Conservation (phyloP, 345 rosid genomes). For the Odontarrhena argentea region DNA sequence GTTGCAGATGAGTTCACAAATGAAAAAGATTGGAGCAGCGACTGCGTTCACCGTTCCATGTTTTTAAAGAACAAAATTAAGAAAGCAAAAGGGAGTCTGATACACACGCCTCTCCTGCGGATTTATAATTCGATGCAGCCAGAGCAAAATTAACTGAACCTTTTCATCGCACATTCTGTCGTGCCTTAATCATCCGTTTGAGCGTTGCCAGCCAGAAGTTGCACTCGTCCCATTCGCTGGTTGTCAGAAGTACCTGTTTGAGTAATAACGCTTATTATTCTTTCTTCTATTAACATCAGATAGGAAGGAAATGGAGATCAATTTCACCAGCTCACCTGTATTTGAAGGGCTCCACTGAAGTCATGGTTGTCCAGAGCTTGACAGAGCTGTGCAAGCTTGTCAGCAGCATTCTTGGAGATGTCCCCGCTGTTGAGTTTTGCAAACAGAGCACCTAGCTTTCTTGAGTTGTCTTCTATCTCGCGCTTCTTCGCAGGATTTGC, state of each 20-base stretch:
- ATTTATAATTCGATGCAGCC: constrained; percentile 10
- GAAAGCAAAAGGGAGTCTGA: constrained; percentile 30
- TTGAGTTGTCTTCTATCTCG: constrained; percentile 96
- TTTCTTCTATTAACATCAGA: background rate
- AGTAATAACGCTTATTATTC: background rate
- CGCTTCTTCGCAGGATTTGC: constrained; percentile 90
- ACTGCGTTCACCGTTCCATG: constrained; percentile 1
- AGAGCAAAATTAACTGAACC: background rate
- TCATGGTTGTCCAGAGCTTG: constrained; percentile 84
- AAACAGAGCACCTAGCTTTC: constrained; percentile 87
- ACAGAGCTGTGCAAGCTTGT: constrained; percentile 86
- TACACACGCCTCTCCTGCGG: constrained; percentile 32
- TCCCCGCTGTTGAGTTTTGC: constrained; percentile 89
- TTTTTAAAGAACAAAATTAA: constrained; percentile 20
- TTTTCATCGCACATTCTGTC: constrained; percentile 74
- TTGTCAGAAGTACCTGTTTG: constrained; percentile 81
- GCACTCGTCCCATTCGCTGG: constrained; percentile 99
- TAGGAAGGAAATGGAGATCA: background rate
- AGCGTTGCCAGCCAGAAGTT: constrained; percentile 91
- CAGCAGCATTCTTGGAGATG: constrained; percentile 89
- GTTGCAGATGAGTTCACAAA: constrained; percentile 18
- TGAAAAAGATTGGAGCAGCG: constrained; percentile 10
- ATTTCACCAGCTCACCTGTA: constrained; percentile 61
- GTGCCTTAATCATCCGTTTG: constrained; percentile 90
- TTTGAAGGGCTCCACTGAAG: constrained; percentile 77